Percentiles rank a stretch among this genome's conserved stretches.
phyloP scores from a whole-genome alignment of 169 alveolate genomes.

The Theileria sp. region DNA sequence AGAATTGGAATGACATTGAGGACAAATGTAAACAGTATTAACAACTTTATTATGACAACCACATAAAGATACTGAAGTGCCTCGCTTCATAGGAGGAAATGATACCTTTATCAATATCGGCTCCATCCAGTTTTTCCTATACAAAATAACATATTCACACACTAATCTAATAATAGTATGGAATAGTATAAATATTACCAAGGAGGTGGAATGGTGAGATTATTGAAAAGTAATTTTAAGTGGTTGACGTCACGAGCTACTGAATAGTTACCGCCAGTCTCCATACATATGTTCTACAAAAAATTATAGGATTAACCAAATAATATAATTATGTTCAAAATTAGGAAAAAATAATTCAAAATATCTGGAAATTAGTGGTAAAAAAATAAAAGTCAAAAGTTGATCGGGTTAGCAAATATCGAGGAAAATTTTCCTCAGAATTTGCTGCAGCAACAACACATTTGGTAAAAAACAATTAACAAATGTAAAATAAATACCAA shows the following conservation, averaged over 20 bases:
- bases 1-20: constrained; percentile 72
- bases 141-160: no score
- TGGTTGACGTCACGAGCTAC: constrained; percentile 45
- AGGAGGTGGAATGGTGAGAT: constrained; percentile 50
- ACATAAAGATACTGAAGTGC: constrained; percentile 73
- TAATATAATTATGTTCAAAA: no score
- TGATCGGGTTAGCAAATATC: no score
- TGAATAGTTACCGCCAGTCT: constrained; percentile 57
- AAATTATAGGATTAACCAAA: no score
- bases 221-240: constrained; percentile 28
- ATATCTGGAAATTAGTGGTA: no score
- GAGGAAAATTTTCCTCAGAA: no score
- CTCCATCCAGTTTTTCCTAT: constrained; percentile 78
- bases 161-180: no score
- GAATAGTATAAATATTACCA: constrained; percentile 28
- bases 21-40: constrained; percentile 71
- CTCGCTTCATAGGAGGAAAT: constrained; percentile 71
- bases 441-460: no score
- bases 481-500: no score
- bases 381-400: no score
- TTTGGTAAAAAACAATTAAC: no score
- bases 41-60: constrained; percentile 68
- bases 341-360: no score
- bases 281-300: constrained; percentile 53
- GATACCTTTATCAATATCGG: constrained; percentile 74